A percentile compares a stretch with the other conserved stretches of the same genome.
Conservation (phyloP, 2,329 filamentous ascomycete species). For the Pestalotiopsis sp. region DNA sequence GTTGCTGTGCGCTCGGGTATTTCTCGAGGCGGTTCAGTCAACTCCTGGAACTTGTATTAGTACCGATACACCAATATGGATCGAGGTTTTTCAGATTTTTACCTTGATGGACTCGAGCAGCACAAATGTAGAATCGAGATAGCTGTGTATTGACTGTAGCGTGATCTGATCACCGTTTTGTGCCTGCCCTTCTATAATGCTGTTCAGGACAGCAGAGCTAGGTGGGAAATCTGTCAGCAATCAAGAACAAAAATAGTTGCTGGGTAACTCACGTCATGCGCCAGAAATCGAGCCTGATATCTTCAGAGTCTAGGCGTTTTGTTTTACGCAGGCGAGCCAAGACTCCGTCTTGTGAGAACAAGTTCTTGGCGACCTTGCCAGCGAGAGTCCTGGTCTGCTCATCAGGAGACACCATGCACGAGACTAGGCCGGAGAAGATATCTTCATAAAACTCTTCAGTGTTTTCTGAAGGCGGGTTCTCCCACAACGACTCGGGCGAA, state of each 20-base stretch:
- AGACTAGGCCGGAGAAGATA: constrained; percentile 55
- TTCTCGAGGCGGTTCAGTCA: constrained; percentile 57
- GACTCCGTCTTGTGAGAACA: constrained; percentile 45
- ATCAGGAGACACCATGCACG: constrained; percentile 57
- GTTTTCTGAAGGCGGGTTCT: constrained; percentile 38
- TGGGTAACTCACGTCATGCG: constrained; percentile 47
- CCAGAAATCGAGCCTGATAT: constrained; percentile 53
- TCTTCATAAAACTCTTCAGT: constrained; percentile 43
- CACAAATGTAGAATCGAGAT: constrained; percentile 57
- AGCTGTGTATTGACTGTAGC: constrained; percentile 54
- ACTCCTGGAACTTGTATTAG: constrained; percentile 43
- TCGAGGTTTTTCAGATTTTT: constrained; percentile 20
- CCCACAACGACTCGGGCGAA: constrained; percentile 53
- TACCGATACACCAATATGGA: constrained; percentile 14
- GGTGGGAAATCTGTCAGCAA: background rate
- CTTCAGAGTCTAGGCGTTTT: constrained; percentile 38
- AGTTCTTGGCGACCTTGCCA: constrained; percentile 47
- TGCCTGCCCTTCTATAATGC: constrained; percentile 52
- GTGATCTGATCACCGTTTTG: constrained; percentile 45
- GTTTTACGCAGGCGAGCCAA: constrained; percentile 39
- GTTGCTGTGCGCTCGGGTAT: constrained; percentile 56
- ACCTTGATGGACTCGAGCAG: constrained; percentile 56
- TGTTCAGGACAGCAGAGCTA: constrained; percentile 48
- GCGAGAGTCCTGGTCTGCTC: constrained; percentile 52
- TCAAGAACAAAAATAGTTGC: constrained; percentile 16